Base-by-base conservation (phyloP, 140 eudicot genomes). In the Erigeron philadelphicus region DNA sequence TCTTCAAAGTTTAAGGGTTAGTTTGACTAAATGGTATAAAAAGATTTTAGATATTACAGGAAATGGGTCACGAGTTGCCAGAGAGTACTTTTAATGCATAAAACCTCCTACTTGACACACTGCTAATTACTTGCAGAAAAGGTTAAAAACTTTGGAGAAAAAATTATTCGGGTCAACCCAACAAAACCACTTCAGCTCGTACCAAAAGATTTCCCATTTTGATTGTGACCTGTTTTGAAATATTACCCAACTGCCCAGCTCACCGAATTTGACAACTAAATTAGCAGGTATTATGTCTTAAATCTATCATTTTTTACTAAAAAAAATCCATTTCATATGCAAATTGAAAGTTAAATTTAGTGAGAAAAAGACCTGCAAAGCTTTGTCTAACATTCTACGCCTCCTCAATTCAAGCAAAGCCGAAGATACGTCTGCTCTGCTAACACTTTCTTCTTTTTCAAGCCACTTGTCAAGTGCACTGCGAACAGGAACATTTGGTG, bases 331-430 rank as follows among this genome's bases (percentile, higher is more conserved):
- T 57, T 25, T 47, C 11, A 61, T 38, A 17, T 72, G 8, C 9
- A 50, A 72, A 5, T 3, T 17, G 21, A 6, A 62, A 48, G 3
- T 0, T 72, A 21, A 55, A 60, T 11, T 40, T 61, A 49, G 47
- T 6, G 44, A 15, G 71, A 7, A 19, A 70, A 16, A 56, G 66
- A 90, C 97, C 97, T 90, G 96, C 72, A 88, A 75, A 55, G 96
- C 95, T 82, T 75, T 86, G 54, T 60, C 71, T 63, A 50, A 86
- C 87, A 88, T 58, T 57, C 71, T 76, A 66, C 86, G 87, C 38
- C 59, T 88, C 41, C 91, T 79, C 38, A 88, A 83, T 41, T 54
- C 61, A 16, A 67, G 5, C 67, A 70, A 67, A 52, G 80, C 45
- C 3, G 45, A 0, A 8, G 68, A 17, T 23, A 85, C 41, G 15